A percentile compares a stretch with the other conserved stretches of the same genome.
Conservation (phyloP, 2,329 filamentous ascomycete genomes). For the Pseudocercospora musae region DNA sequence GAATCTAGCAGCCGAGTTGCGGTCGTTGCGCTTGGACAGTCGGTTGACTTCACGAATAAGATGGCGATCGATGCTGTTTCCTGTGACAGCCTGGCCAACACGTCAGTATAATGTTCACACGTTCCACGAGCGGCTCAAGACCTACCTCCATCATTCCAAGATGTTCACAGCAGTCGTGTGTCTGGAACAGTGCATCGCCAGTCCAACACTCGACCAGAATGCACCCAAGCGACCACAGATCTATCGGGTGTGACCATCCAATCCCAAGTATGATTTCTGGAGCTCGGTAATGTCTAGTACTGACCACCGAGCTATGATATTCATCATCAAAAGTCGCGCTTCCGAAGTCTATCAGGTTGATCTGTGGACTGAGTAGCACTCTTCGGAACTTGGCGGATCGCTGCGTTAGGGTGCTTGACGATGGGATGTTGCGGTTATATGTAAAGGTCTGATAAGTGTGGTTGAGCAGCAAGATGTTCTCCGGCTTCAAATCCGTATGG, state of each 20-base stretch:
- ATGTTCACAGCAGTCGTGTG: constrained; percentile 66
- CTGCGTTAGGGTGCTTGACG: constrained; percentile 57
- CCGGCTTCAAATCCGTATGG: constrained; percentile 74
- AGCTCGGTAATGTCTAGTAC: constrained; percentile 63
- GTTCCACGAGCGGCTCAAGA: not conserved
- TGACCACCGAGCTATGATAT: constrained; percentile 66
- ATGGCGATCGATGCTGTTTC: constrained; percentile 31
- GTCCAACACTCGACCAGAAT: constrained; percentile 68
- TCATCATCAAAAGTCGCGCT: constrained; percentile 67
- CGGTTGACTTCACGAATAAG: constrained; percentile 35
- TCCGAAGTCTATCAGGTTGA: constrained; percentile 65
- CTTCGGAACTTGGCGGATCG: constrained; percentile 60
- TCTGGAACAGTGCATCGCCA: constrained; percentile 65
- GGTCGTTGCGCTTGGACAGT: constrained; percentile 28
- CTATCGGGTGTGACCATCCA: constrained; percentile 66
- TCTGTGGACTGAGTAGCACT: constrained; percentile 63
- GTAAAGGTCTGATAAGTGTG: constrained; percentile 66
- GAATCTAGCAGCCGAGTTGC: constrained; percentile 29
- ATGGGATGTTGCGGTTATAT: constrained; percentile 65
- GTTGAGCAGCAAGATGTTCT: constrained; percentile 65
- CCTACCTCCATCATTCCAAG: constrained; percentile 64
- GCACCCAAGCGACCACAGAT: constrained; percentile 68
- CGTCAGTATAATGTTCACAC: not conserved
- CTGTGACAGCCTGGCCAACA: constrained; percentile 30
- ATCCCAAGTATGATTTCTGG: constrained; percentile 66